These are phyloP conservation scores for Avena atlantica DNA, from an alignment of 176 grass and related monocot genomes.

Conservation along the genomic window DNA sequence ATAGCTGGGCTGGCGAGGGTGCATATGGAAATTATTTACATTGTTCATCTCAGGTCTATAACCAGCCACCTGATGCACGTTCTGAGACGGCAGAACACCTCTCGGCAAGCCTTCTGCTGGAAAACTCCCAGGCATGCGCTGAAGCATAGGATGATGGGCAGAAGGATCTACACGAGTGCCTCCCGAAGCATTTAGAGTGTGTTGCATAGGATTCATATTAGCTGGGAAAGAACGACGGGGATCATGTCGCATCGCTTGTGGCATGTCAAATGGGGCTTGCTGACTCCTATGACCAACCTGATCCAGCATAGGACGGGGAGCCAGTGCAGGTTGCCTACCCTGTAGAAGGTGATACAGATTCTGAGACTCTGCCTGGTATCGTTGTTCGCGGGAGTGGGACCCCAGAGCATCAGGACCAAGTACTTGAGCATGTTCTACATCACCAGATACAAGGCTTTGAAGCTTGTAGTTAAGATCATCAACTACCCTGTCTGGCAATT, in stretches of 20 bases:
- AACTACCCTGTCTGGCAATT: constrained; percentile 48
- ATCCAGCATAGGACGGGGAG: constrained; percentile 58
- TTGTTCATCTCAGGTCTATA: constrained; percentile 76
- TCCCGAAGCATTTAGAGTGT: constrained; percentile 49
- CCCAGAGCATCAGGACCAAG: constrained; percentile 53
- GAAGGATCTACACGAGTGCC: constrained; percentile 61
- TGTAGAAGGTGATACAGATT: constrained; percentile 72
- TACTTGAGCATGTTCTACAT: constrained; percentile 55
- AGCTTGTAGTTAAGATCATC: constrained; percentile 65
- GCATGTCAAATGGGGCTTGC: constrained; percentile 53
- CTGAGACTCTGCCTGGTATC: constrained; percentile 50
- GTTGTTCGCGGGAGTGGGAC: constrained; percentile 38
- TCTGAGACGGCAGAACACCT: constrained; percentile 68
- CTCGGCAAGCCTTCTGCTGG: constrained; percentile 68
- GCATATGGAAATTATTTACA: constrained; percentile 79
- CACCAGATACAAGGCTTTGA: constrained; percentile 56
- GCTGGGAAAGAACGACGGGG: constrained; percentile 56
- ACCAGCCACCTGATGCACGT: constrained; percentile 65
- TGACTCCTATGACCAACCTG: constrained; percentile 60
- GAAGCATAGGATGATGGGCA: constrained; percentile 74
- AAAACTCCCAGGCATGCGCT: constrained; percentile 65
- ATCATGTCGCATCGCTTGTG: constrained; percentile 63
- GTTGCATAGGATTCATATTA: constrained; percentile 65
- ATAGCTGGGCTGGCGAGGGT: constrained; percentile 70
- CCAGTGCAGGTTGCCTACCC: constrained; percentile 55